Evolutionary conservation across 495 filamentous ascomycete species (phyloP), one percentile per base, ranked within the genome.

Genomic region (Jackrogersella multiformis): DNA sequence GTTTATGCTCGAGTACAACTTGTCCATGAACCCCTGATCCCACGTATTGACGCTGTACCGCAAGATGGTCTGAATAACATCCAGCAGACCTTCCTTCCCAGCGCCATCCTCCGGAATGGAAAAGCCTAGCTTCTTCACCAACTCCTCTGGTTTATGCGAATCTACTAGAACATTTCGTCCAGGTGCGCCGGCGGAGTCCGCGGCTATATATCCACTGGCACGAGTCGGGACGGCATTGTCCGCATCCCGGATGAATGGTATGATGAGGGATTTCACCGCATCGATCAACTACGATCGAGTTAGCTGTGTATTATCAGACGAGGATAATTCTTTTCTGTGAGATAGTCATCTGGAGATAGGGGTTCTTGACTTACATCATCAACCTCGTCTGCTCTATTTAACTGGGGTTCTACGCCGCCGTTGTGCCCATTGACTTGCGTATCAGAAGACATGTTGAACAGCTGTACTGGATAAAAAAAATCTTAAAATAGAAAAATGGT

Each of bases 11-110:
- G 89, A 89, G 76, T 97, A 97, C 30, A 97, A 80, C 80, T 97
- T 96, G 77, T 97, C 92, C 74, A 97, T 77, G 78, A 99, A 97
- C 6, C 94, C 95, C 72, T 94, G 92, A 75, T 94, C 90, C 94
- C 94, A 98, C 30, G 94, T 97, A 77, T 98, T 98, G 70, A 97
- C 94, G 48, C 87, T 90, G 79, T 95, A 92, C 53, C 85, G 81
- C 53, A 97, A 81, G 30, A 96, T 80, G 67, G 87, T 84, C 62
- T 86, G 78, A 24, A 94, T 81, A 2, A 85, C 78, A 20, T 85
- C 74, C 18, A 94, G 76, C 51, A 97, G 74, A 0, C 92, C 93
- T 12, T 90, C 86, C 70, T 90, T 88, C 1, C 90, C 91, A 34
- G 90, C 90, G 34, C 79, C 72, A 42, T 84, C 77, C 10, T 80